phyloP scores from a whole-genome alignment of 495 filamentous ascomycete genomes.

The Penicillium fimorum region DNA sequence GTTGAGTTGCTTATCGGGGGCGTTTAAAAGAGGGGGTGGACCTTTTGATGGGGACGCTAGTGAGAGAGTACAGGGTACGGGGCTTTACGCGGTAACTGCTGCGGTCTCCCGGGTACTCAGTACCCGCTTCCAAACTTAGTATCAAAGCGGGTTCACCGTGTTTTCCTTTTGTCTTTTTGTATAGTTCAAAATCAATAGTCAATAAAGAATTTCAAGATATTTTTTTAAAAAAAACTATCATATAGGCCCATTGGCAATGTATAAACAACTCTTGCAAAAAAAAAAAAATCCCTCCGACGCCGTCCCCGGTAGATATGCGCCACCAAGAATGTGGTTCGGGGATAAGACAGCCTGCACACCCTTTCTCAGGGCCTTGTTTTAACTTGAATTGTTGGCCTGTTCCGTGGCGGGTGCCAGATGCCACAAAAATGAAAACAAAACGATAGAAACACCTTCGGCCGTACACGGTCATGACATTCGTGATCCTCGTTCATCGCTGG shows the following conservation, averaged over 20 bases:
- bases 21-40: conserved; percentile 33
- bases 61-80: conserved; percentile 15
- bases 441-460: conserved; percentile 35
- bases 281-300: conserved; percentile 17
- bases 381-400: conserved; percentile 9
- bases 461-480: conserved; percentile 50
- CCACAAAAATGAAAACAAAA: conserved; percentile 21
- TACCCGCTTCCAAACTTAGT: conserved; percentile 14
- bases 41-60: conserved; percentile 7
- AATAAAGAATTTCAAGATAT: too few relatives aligned
- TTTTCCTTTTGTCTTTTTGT: neutral
- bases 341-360: conserved; percentile 7
- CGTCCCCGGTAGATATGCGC: conserved; percentile 13
- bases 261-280: conserved; percentile 21
- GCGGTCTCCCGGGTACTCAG: conserved; percentile 6
- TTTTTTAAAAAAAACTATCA: neutral
- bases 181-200: neutral
- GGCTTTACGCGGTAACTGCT: conserved; percentile 6
- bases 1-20: conserved; percentile 28
- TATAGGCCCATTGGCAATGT: conserved; percentile 15
- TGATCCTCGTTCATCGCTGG: conserved; percentile 50
- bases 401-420: conserved; percentile 8
- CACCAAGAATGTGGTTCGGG: conserved; percentile 19
- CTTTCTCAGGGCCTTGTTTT: neutral
- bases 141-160: conserved; percentile 5